A percentile compares a stretch with the other conserved stretches of the same genome.
These are phyloP conservation scores for Hamigera avellanea DNA, from an alignment of 495 filamentous ascomycete genomes.

Conservation along the genomic window DNA sequence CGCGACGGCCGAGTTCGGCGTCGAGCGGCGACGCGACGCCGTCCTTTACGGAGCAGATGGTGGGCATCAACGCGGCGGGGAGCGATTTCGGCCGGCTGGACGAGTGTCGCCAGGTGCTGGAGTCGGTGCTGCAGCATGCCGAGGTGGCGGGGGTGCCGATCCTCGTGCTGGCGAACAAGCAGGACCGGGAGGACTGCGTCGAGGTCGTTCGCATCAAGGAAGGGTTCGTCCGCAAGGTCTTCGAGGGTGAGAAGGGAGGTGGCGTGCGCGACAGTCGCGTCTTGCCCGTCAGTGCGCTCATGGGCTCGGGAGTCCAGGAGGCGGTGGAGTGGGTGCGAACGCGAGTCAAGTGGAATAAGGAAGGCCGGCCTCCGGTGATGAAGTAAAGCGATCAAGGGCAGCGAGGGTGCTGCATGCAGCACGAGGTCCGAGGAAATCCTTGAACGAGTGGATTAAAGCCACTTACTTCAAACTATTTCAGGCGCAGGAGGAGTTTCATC, in stretches of 20 bases:
- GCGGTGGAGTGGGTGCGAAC: slow-evolving; percentile 92
- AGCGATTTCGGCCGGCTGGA: slow-evolving; percentile 57
- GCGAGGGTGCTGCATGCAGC: too few species aligned
- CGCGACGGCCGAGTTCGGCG: slow-evolving; percentile 19
- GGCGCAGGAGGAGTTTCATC: too few species aligned
- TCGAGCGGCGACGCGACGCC: slow-evolving; percentile 7
- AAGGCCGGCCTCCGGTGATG: slow-evolving; percentile 86
- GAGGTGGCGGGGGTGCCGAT: slow-evolving; percentile 86
- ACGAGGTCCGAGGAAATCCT: too few species aligned
- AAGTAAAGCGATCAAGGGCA: too few species aligned
- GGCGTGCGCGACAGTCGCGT: slow-evolving; percentile 83
- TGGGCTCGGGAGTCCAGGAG: slow-evolving; percentile 83
- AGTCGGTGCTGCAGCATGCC: slow-evolving; percentile 68
- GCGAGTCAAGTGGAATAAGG: slow-evolving; percentile 92
- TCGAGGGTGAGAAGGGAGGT: slow-evolving; percentile 81
- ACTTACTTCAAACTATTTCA: too few species aligned
- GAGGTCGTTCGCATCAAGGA: slow-evolving; percentile 97
- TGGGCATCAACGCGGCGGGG: slow-evolving; percentile 34
- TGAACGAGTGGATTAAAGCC: too few species aligned
- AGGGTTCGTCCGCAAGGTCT: slow-evolving; percentile 82
- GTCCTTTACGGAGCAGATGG: slow-evolving; percentile 23
- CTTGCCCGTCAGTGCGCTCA: slow-evolving; percentile 80
- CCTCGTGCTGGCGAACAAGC: slow-evolving; percentile 91
- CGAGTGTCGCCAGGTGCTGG: slow-evolving; percentile 80
- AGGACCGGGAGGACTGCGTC: slow-evolving; percentile 93